These are phyloP conservation scores for Phylloporus scabripes DNA, from an alignment of 768 basidiomycete genomes.

Conservation along the genomic window DNA sequence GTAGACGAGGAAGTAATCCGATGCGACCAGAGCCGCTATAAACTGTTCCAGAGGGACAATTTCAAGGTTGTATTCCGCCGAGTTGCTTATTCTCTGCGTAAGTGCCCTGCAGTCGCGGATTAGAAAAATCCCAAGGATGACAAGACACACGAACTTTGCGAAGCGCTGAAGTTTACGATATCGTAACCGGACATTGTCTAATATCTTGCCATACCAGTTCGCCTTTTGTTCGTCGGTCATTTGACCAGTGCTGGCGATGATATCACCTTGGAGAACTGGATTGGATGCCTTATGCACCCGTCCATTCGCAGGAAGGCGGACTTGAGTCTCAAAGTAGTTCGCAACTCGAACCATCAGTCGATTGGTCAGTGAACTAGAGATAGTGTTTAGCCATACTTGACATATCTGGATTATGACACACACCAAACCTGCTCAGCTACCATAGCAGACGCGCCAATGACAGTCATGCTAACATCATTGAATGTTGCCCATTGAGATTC, in stretches of 20 bases:
- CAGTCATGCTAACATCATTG: slow-evolving; percentile 84
- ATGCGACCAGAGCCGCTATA: slow-evolving; percentile 69
- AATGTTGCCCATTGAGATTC: slow-evolving; percentile 96
- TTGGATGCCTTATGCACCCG: slow-evolving; percentile 24
- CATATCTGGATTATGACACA: slow-evolving; percentile 19
- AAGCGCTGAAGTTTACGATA: slow-evolving; percentile 94
- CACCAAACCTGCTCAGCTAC: slow-evolving; percentile 97
- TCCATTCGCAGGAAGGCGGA: slow-evolving; percentile 58
- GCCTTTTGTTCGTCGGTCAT: slow-evolving; percentile 83
- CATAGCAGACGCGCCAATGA: slow-evolving; percentile 79
- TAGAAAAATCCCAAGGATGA: slow-evolving; percentile 1
- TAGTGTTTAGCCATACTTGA: background rate
- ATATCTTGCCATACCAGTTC: slow-evolving; percentile 86
- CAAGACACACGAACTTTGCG: slow-evolving; percentile 52
- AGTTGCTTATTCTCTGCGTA: slow-evolving; percentile 87
- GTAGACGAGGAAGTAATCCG: slow-evolving; percentile 92
- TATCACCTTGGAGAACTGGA: slow-evolving; percentile 34
- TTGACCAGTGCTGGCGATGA: slow-evolving; percentile 31
- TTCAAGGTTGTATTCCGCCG: slow-evolving; percentile 84
- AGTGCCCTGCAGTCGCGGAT: slow-evolving; percentile 42
- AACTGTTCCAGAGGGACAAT: slow-evolving; percentile 70
- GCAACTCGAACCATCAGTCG: slow-evolving; percentile 89
- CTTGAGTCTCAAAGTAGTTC: slow-evolving; percentile 92
- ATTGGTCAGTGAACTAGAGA: slow-evolving; percentile 77
- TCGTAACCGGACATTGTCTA: slow-evolving; percentile 86